Conservation (phyloP, 768 basidiomycete genomes). For the Boletus patriciae region DNA sequence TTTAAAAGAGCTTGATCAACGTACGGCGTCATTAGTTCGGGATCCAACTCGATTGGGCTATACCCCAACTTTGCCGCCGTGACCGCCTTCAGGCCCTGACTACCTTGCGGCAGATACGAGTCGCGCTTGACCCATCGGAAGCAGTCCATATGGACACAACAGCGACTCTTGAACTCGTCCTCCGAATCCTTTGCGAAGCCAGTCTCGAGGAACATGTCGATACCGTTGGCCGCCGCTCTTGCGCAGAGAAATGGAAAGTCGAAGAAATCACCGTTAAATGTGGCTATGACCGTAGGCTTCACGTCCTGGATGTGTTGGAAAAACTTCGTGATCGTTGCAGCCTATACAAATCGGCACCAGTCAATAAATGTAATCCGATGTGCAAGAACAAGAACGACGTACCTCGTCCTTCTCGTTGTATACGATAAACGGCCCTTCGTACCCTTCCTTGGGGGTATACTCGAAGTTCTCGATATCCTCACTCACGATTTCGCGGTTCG, state of each 20-base stretch:
- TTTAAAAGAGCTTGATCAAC: constrained; percentile 29
- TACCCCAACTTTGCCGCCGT: constrained; percentile 96
- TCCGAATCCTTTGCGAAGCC: constrained; percentile 91
- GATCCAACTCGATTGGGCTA: constrained; percentile 94
- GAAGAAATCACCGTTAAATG: constrained; percentile 99
- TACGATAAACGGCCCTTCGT: constrained; percentile 92
- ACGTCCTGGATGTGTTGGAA: constrained; percentile 93
- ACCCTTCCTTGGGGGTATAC: constrained; percentile 97
- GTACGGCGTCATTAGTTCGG: constrained; percentile 98
- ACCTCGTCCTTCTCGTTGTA: constrained; percentile 96
- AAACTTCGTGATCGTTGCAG: constrained; percentile 79
- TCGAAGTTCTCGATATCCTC: constrained; percentile 99
- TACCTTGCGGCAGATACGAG: constrained; percentile 97
- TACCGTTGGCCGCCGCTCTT: constrained; percentile 80
- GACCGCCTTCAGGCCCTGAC: constrained; percentile 97
- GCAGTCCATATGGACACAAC: constrained; percentile 97
- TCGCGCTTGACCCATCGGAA: constrained; percentile 99
- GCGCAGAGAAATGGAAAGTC: constrained; percentile 97
- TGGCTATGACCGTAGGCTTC: constrained; percentile 95
- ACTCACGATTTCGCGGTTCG: constrained; percentile 94
- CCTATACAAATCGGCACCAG: constrained; percentile 44
- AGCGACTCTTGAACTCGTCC: constrained; percentile 91
- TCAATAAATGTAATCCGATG: not conserved
- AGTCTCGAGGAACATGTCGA: constrained; percentile 95
- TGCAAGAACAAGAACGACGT: constrained; percentile 13